These are phyloP conservation scores for Acacia pycnantha DNA, from an alignment of 331 rosid species.

Conservation along the genomic window DNA sequence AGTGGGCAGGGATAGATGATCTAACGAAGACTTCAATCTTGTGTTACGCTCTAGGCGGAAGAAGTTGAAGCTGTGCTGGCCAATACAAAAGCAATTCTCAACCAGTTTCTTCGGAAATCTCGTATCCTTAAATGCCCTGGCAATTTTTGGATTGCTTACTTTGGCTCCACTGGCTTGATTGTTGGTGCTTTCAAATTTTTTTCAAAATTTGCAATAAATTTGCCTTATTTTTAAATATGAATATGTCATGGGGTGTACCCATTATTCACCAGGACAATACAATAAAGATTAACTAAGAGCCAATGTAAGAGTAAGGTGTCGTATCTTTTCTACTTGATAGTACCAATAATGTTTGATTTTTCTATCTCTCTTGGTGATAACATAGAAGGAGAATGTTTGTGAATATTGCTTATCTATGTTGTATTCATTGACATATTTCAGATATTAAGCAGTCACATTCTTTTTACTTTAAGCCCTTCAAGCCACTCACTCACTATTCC, in stretches of 20 bases:
- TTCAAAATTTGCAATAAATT: background rate
- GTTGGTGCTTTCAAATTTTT: slow-evolving; percentile 13
- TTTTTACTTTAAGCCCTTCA: slow-evolving; percentile 77
- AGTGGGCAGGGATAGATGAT: slow-evolving; percentile 10
- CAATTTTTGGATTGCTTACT: background rate
- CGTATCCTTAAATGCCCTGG: slow-evolving; percentile 52
- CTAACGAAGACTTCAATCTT: slow-evolving; percentile 22
- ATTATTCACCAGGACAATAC: background rate
- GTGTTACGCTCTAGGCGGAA: slow-evolving; percentile 53
- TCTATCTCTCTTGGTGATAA: background rate
- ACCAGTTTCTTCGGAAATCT: slow-evolving; percentile 80
- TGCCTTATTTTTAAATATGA: background rate
- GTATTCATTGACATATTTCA: slow-evolving; percentile 60
- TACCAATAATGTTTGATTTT: background rate
- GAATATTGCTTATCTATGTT: slow-evolving; percentile 20
- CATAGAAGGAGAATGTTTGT: slow-evolving; percentile 8
- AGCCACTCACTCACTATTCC: slow-evolving; percentile 64
- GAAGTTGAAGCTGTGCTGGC: slow-evolving; percentile 87
- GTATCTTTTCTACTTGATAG: background rate
- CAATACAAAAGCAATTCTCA: slow-evolving; percentile 73
- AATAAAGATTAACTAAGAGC: background rate
- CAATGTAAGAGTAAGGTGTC: slow-evolving; percentile 20
- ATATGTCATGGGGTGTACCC: background rate
- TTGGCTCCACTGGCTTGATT: slow-evolving; percentile 11
- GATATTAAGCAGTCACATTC: slow-evolving; percentile 71